phyloP scores from a whole-genome alignment of 805 yeast species.

The Pichia californica region DNA sequence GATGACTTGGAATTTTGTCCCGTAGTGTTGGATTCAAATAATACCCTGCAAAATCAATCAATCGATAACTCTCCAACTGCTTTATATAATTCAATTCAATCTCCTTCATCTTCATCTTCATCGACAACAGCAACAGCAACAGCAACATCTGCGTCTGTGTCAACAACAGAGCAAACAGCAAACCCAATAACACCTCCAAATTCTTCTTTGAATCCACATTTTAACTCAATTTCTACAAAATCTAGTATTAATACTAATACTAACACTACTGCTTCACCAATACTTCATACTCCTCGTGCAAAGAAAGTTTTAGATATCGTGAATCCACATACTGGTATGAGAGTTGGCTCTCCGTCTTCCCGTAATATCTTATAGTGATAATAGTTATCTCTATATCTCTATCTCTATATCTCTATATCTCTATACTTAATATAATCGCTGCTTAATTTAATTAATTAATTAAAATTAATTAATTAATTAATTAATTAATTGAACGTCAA shows the following conservation, averaged over 20 bases:
- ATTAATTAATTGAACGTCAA: no score
- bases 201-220: background rate
- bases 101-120: no score
- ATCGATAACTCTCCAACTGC: background rate
- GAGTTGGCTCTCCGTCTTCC: conserved; percentile 46
- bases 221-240: conserved; percentile 15
- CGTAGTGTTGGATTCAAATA: background rate
- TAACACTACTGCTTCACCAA: conserved; percentile 24
- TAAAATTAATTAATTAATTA: no score
- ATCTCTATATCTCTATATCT: no score
- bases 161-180: no score
- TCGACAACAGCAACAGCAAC: background rate
- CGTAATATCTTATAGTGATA: conserved; percentile 11
- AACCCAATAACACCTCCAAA: background rate
- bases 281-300: conserved; percentile 49
- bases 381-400: no score
- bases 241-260: no score
- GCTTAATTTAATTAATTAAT: no score
- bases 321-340: conserved; percentile 54
- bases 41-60: no score
- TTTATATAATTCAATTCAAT: background rate
- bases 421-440: no score
- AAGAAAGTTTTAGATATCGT: conserved; percentile 57
- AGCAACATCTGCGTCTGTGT: background rate
- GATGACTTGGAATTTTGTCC: conserved; percentile 8